phyloP scores from a whole-genome alignment of 1,284 basidiomycete species.

The Sanghuangporus weigelae region DNA sequence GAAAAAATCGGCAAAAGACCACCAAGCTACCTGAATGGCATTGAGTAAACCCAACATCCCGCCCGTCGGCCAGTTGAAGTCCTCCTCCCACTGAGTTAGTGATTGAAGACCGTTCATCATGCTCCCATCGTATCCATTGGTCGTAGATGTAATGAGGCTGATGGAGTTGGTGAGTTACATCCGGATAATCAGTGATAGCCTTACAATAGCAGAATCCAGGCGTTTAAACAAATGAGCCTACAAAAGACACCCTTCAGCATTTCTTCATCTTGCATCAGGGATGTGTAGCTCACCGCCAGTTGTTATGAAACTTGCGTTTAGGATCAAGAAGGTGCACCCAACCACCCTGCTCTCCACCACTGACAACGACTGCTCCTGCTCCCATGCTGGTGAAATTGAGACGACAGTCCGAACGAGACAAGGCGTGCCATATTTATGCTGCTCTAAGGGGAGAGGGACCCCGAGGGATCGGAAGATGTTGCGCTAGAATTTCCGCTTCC shows the following conservation, averaged over 20 bases:
- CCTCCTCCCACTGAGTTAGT: slow-evolving; percentile 52
- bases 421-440: slow-evolving; percentile 3
- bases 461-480: background rate
- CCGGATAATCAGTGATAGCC: slow-evolving; percentile 21
- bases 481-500: slow-evolving; percentile 8
- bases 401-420: background rate
- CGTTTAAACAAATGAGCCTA: slow-evolving; percentile 58
- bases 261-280: background rate
- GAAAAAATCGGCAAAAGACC: background rate
- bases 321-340: slow-evolving; percentile 59
- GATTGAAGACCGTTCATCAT: slow-evolving; percentile 77
- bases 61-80: slow-evolving; percentile 51
- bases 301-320: slow-evolving; percentile 66
- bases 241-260: slow-evolving; percentile 1
- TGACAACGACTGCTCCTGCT: slow-evolving; percentile 36
- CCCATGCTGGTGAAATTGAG: slow-evolving; percentile 31
- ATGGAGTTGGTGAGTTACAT: background rate
- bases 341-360: slow-evolving; percentile 27
- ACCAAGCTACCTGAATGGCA: slow-evolving; percentile 58
- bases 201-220: slow-evolving; percentile 64
- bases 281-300: slow-evolving; percentile 44
- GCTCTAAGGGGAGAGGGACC: background rate
- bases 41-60: slow-evolving; percentile 65
- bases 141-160: slow-evolving; percentile 70
- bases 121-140: slow-evolving; percentile 71